Evolutionary conservation across 495 filamentous ascomycete genomes (phyloP).

Genomic region (Cryomyces minteri): DNA sequence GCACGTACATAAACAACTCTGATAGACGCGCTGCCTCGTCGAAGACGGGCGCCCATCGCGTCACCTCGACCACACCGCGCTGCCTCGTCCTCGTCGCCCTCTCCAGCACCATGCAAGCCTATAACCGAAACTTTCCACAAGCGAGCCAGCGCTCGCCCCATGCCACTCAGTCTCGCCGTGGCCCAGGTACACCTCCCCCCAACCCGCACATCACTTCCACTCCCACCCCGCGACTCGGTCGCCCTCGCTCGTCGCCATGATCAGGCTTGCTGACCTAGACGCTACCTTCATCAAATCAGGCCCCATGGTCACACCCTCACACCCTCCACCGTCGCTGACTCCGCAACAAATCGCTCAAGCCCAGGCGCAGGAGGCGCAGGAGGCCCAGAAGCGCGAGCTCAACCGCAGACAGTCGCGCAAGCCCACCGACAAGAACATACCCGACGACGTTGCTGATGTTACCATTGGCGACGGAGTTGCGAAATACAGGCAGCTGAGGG

Average conservation of each 20-base stretch:
- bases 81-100: no score
- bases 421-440: constrained; percentile 87
- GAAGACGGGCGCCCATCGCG: no score
- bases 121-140: constrained; percentile 19
- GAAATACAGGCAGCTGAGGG: constrained; percentile 65
- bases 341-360: constrained; percentile 4
- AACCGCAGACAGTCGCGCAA: constrained; percentile 65
- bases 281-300: constrained; percentile 20
- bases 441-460: constrained; percentile 68
- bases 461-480: constrained; percentile 64
- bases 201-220: no score
- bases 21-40: no score
- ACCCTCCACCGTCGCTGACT: not conserved
- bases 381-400: constrained; percentile 36
- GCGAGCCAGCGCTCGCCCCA: constrained; percentile 11
- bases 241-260: constrained; percentile 9
- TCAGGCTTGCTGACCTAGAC: constrained; percentile 20
- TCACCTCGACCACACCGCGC: no score
- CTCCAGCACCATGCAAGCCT: constrained; percentile 11
- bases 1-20: no score
- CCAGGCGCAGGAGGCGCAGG: constrained; percentile 34
- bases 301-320: constrained; percentile 8
- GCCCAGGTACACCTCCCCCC: constrained; percentile 10
- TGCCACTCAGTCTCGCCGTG: constrained; percentile 7
- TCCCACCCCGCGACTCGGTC: not conserved